These are phyloP conservation scores for Phialophora expanda DNA, from an alignment of 2,329 filamentous ascomycete species.

Conservation along the genomic window DNA sequence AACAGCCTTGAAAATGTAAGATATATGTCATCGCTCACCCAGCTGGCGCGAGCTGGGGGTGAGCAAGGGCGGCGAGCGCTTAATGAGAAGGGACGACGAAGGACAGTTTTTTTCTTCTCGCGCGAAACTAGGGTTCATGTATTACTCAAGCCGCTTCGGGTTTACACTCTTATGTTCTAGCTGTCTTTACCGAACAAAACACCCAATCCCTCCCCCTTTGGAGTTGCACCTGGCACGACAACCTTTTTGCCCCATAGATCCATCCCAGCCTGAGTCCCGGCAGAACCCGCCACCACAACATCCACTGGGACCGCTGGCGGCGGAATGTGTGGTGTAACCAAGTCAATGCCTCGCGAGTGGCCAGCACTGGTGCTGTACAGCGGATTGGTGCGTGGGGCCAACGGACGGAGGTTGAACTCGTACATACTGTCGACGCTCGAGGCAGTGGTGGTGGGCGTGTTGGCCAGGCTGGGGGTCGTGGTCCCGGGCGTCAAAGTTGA, in stretches of 20 bases:
- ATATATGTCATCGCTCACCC: no score
- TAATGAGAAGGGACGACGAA: no score
- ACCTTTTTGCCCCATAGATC: slow-evolving; percentile 37
- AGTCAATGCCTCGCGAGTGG: slow-evolving; percentile 43
- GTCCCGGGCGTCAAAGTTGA: slow-evolving; percentile 41
- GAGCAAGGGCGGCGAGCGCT: no score
- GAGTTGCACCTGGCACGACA: slow-evolving; percentile 21
- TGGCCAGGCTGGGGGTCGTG: slow-evolving; percentile 42
- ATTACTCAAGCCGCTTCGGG: not conserved
- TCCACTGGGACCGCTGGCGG: slow-evolving; percentile 23
- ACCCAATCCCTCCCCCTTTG: slow-evolving; percentile 29
- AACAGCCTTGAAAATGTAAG: no score
- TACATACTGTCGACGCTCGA: slow-evolving; percentile 46
- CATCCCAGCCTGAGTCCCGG: slow-evolving; percentile 2
- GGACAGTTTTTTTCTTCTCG: no score
- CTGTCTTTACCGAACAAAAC: slow-evolving; percentile 28
- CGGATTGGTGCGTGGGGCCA: slow-evolving; percentile 50
- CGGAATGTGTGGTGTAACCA: slow-evolving; percentile 49
- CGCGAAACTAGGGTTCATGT: not conserved
- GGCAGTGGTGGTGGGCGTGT: slow-evolving; percentile 48
- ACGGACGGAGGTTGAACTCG: slow-evolving; percentile 45
- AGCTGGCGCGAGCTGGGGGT: no score
- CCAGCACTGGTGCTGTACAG: slow-evolving; percentile 44
- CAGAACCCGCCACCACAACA: slow-evolving; percentile 16
- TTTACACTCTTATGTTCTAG: not conserved